These are phyloP conservation scores for Populus deltoides DNA, from an alignment of 345 rosid species.

Conservation along the genomic window DNA sequence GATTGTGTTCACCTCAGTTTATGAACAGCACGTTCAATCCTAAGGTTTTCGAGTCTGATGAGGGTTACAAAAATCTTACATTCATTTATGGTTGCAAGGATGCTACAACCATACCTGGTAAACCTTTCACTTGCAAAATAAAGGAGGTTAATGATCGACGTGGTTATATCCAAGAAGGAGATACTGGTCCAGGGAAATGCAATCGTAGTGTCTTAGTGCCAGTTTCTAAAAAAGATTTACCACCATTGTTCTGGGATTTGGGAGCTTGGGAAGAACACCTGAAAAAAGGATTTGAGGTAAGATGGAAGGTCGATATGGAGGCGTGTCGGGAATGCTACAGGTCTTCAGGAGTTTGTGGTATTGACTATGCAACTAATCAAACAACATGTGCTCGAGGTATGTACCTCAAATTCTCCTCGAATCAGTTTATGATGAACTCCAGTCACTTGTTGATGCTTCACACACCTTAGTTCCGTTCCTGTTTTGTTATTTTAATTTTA, in stretches of 20 bases:
- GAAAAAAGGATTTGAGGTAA: slow-evolving; percentile 10
- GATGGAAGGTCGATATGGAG: not conserved
- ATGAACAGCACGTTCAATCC: slow-evolving; percentile 24
- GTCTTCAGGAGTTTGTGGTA: slow-evolving; percentile 18
- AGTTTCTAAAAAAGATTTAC: not conserved
- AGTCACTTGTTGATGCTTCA: not conserved
- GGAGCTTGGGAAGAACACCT: not conserved
- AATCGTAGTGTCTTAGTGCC: slow-evolving; percentile 18
- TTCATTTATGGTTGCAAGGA: slow-evolving; percentile 18
- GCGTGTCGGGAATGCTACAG: not conserved
- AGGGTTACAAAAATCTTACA: slow-evolving; percentile 9
- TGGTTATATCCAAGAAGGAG: not conserved
- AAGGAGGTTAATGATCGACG: not conserved
- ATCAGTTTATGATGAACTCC: not conserved
- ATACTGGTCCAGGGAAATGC: not conserved
- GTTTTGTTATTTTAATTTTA: not conserved
- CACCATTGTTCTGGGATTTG: accelerated
- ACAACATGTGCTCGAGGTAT: not conserved
- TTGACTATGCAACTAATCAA: not conserved
- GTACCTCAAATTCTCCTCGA: not conserved
- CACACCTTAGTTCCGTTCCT: not conserved
- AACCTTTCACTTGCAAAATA: slow-evolving; percentile 5
- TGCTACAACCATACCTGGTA: accelerated
- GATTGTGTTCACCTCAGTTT: slow-evolving; percentile 18
- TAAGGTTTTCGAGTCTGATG: not conserved